Evolutionary conservation across 2,329 filamentous ascomycete genomes (phyloP).

Genomic region (Colletotrichum sp.): DNA sequence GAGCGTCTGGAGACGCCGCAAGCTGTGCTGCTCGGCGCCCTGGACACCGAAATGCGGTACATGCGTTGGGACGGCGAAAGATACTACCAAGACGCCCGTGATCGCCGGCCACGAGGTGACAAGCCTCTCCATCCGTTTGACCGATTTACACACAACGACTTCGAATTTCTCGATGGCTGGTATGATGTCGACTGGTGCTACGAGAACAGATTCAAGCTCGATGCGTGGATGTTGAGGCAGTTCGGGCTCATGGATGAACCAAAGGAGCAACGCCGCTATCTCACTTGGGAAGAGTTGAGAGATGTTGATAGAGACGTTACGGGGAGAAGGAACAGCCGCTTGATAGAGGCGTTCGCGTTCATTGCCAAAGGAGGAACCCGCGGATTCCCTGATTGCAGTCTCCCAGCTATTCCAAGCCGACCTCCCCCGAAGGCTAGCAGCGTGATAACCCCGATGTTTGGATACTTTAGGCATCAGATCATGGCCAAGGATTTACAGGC

Average conservation of each 20-base stretch:
- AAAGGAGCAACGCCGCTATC: not conserved
- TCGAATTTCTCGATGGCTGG: not conserved
- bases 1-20: fast-evolving
- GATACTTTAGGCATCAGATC: not conserved
- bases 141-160: not conserved
- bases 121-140: not conserved
- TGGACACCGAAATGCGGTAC: not conserved
- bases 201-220: not conserved
- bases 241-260: not conserved
- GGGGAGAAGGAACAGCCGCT: fast-evolving
- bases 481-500: not conserved
- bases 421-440: not conserved
- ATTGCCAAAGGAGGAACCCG: not conserved
- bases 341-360: fast-evolving
- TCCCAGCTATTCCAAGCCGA: not conserved
- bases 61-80: too few relatives aligned
- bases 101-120: not conserved
- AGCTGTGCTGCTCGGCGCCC: fast-evolving
- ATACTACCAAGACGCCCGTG: too few relatives aligned
- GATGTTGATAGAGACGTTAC: not conserved
- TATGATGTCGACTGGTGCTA: not conserved
- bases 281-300: not conserved
- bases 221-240: not conserved
- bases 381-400: not conserved
- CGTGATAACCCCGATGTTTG: not conserved